These are phyloP conservation scores for Didymella pinodella DNA, from an alignment of 2,329 filamentous ascomycete genomes.

Conservation along the genomic window DNA sequence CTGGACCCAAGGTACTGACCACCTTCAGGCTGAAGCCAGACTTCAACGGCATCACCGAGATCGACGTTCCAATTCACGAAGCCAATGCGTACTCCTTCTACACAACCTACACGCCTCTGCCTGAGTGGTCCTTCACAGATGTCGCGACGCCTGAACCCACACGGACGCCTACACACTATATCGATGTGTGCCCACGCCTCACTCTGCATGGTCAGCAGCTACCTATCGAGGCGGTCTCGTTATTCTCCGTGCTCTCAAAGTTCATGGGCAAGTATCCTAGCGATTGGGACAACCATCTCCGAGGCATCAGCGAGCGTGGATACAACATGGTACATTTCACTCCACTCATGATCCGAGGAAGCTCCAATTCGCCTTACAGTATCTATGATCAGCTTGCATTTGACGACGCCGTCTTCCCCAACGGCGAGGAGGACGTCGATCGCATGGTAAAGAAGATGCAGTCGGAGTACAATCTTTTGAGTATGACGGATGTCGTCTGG, in stretches of 20 bases:
- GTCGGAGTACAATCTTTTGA: conserved; percentile 81
- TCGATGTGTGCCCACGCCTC: conserved; percentile 88
- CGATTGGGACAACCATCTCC: conserved; percentile 89
- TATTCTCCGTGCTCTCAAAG: conserved; percentile 96
- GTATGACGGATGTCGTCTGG: conserved; percentile 94
- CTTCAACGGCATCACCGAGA: conserved; percentile 90
- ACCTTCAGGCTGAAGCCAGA: conserved; percentile 77
- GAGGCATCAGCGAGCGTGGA: conserved; percentile 85
- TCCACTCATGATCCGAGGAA: conserved; percentile 85
- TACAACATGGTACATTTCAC: conserved; percentile 99
- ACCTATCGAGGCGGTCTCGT: conserved; percentile 84
- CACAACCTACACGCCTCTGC: conserved; percentile 87
- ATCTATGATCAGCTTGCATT: conserved; percentile 91
- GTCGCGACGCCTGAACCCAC: conserved; percentile 63
- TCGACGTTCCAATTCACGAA: conserved; percentile 83
- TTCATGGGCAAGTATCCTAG: conserved; percentile 93
- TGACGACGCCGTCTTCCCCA: conserved; percentile 82
- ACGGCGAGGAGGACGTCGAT: conserved; percentile 82
- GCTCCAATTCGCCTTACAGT: conserved; percentile 96
- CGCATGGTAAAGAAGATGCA: conserved; percentile 83
- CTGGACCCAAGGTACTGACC: neutral
- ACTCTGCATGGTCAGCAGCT: conserved; percentile 75
- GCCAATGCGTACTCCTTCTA: conserved; percentile 95
- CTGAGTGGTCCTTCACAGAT: conserved; percentile 72
- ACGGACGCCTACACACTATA: conserved; percentile 82